A percentile compares a stretch with the other conserved stretches of the same genome.
Conservation (phyloP, 495 filamentous ascomycete genomes). For the Thermochaetoides thermophila region DNA sequence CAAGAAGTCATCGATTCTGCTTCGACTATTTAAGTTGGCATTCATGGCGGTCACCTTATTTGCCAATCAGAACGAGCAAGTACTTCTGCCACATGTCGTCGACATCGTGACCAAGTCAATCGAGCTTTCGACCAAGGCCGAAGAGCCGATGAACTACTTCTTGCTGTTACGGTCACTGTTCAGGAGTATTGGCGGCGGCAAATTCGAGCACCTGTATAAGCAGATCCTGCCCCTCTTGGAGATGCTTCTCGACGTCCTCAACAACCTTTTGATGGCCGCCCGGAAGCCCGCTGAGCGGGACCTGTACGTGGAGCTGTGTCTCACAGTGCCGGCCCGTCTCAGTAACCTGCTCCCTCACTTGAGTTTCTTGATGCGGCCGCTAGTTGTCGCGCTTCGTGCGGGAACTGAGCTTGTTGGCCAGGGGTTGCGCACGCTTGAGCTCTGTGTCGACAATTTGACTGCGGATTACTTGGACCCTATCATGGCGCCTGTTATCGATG, state of each 20-base stretch:
- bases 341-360: conserved; percentile 96
- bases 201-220: conserved; percentile 96
- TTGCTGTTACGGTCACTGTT: conserved; percentile 83
- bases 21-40: conserved; percentile 93
- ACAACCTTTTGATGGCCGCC: conserved; percentile 78
- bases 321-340: conserved; percentile 87
- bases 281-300: conserved; percentile 82
- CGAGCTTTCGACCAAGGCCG: conserved; percentile 83
- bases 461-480: conserved; percentile 97
- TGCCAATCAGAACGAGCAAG: conserved; percentile 84
- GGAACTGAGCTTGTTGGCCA: conserved; percentile 90
- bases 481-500: conserved; percentile 97
- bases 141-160: conserved; percentile 99
- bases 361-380: conserved; percentile 89
- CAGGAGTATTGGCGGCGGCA: conserved; percentile 87
- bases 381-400: conserved; percentile 84
- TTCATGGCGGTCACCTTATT: conserved; percentile 99
- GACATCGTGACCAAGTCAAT: conserved; percentile 95
- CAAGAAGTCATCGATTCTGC: conserved; percentile 76
- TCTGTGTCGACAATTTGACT: conserved; percentile 96
- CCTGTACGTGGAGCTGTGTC: conserved; percentile 89
- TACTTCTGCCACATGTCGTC: conserved; percentile 85
- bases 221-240: conserved; percentile 91
- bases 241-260: conserved; percentile 93
- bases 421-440: conserved; percentile 80